phyloP scores from a whole-genome alignment of 345 rosid genomes.

The Laguncularia racemosa region DNA sequence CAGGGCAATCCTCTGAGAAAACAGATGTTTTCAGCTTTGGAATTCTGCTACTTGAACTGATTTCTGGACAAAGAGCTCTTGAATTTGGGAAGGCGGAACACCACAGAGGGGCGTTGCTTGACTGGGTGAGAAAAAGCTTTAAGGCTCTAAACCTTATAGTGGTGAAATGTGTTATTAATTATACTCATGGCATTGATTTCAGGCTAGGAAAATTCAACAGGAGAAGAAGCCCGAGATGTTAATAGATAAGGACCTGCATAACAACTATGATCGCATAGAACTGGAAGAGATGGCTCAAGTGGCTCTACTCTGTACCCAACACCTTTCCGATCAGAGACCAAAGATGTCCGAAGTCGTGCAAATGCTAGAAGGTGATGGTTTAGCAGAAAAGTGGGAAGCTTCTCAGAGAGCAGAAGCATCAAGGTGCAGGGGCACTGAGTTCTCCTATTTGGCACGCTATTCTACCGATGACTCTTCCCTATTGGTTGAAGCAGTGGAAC shows the following conservation, averaged over 20 bases:
- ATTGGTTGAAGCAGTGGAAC: constrained; percentile 84
- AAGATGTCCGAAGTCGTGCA: constrained; percentile 94
- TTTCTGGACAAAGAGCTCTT: constrained; percentile 76
- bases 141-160: not conserved
- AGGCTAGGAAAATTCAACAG: constrained; percentile 82
- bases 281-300: constrained; percentile 85
- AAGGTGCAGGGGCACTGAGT: constrained; percentile 53
- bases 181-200: constrained; percentile 11
- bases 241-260: constrained; percentile 80
- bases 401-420: constrained; percentile 67
- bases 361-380: constrained; percentile 96
- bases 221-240: constrained; percentile 83
- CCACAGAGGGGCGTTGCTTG: constrained; percentile 86
- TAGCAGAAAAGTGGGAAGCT: constrained; percentile 97
- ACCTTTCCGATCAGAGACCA: constrained; percentile 76
- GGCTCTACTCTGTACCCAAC: constrained; percentile 77
- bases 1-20: constrained; percentile 94
- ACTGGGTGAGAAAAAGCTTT: constrained; percentile 58
- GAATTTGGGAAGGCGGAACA: constrained; percentile 74
- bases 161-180: not conserved
- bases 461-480: constrained; percentile 82
- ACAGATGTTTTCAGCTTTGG: constrained; percentile 97
- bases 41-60: constrained; percentile 75
- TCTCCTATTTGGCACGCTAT: constrained; percentile 65
- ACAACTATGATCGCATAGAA: constrained; percentile 59